phyloP scores from a whole-genome alignment of 805 yeast genomes.

The Blastobotrys peoriensis region DNA sequence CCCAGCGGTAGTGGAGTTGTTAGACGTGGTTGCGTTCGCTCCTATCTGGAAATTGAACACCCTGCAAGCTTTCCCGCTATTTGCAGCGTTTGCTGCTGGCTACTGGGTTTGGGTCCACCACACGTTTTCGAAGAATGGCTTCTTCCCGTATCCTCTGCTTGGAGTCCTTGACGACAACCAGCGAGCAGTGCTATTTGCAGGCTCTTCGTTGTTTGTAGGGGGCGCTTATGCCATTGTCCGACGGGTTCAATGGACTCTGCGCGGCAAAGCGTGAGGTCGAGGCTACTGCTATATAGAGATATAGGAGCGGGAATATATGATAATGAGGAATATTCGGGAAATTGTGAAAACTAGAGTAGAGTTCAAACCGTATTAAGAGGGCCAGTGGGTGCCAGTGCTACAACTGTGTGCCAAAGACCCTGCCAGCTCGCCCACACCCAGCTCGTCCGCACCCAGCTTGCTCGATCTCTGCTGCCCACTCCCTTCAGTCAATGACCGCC shows the following conservation, averaged over 20 bases:
- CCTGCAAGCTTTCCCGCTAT: slow-evolving; percentile 16
- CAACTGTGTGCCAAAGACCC: too few species aligned
- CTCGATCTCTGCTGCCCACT: too few species aligned
- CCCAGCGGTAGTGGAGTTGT: slow-evolving; percentile 25
- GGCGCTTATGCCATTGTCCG: slow-evolving; percentile 19
- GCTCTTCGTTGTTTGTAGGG: slow-evolving; percentile 18
- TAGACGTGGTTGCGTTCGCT: slow-evolving; percentile 24
- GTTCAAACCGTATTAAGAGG: too few species aligned
- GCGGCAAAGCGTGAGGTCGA: slow-evolving; percentile 1
- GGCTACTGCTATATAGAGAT: too few species aligned
- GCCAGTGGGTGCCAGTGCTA: too few species aligned
- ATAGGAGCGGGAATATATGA: too few species aligned
- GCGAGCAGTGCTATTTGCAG: slow-evolving; percentile 22
- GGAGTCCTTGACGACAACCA: slow-evolving; percentile 17
- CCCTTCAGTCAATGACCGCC: too few species aligned
- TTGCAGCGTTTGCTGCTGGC: slow-evolving; percentile 19
- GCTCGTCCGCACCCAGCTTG: too few species aligned
- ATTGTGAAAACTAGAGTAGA: too few species aligned
- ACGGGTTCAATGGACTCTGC: slow-evolving; percentile 9
- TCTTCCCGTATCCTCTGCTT: slow-evolving; percentile 32
- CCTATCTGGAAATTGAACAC: slow-evolving; percentile 23
- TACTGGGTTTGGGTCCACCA: slow-evolving; percentile 32
- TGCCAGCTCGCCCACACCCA: too few species aligned
- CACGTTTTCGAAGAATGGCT: slow-evolving; percentile 24
- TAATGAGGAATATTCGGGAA: too few species aligned